These are phyloP conservation scores for Colletotrichum sp. DNA, from an alignment of 2,329 filamentous ascomycete species.

Conservation along the genomic window DNA sequence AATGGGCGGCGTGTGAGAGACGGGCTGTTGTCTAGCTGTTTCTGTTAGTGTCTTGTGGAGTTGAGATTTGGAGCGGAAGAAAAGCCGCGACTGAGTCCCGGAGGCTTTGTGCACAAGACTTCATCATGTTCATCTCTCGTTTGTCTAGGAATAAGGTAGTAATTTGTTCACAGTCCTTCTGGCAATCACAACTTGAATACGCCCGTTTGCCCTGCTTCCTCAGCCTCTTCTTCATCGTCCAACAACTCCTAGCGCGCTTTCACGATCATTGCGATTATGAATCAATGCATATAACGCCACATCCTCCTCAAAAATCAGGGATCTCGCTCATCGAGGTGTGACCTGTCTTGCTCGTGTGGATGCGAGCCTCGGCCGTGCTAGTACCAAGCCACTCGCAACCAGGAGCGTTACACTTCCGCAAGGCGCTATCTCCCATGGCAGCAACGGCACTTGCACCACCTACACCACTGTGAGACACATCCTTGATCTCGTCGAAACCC, in stretches of 20 bases:
- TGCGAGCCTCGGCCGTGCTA: constrained; percentile 63
- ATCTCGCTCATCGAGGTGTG: constrained; percentile 52
- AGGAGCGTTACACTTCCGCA: constrained; percentile 72
- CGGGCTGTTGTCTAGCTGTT: background rate
- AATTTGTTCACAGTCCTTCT: background rate
- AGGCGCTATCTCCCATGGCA: constrained; percentile 55
- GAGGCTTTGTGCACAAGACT: background rate
- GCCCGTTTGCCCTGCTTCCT: background rate
- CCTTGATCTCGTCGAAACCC: constrained; percentile 71
- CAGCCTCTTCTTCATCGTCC: background rate
- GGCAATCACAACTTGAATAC: background rate
- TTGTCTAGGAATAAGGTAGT: background rate
- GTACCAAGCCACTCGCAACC: constrained; percentile 70
- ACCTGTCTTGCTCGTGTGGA: constrained; percentile 65
- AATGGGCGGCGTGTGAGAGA: constrained; percentile 25
- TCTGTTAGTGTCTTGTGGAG: background rate
- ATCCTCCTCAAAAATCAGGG: constrained; percentile 31
- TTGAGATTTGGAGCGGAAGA: background rate
- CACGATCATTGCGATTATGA: background rate
- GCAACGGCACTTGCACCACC: background rate
- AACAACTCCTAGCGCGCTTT: background rate
- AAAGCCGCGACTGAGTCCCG: background rate
- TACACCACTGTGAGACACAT: constrained; percentile 47
- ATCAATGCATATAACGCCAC: background rate
- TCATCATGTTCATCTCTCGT: background rate